Evolutionary conservation across 768 basidiomycete species (phyloP).

Genomic region (Mycena sanguinolenta): DNA sequence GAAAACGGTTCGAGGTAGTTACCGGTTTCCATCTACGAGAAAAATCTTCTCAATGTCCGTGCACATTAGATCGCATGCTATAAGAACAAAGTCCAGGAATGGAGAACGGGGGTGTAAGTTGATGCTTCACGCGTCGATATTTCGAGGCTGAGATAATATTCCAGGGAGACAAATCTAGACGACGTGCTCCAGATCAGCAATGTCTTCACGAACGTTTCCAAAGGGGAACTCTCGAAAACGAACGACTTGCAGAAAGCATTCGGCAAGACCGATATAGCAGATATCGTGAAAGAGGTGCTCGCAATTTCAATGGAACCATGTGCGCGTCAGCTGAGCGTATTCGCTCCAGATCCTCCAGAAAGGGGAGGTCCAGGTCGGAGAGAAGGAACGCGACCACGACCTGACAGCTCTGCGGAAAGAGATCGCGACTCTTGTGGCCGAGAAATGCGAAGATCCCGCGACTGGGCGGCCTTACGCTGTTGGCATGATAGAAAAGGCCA

Average conservation of each 20-base stretch:
- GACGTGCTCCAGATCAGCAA: slow-evolving; percentile 97
- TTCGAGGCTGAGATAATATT: background rate
- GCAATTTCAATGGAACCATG: background rate
- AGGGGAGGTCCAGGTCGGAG: slow-evolving; percentile 96
- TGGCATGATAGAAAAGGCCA: slow-evolving; percentile 97
- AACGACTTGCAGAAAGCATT: slow-evolving; percentile 95
- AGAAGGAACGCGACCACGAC: slow-evolving; percentile 96
- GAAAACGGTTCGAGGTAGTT: slow-evolving; percentile 95
- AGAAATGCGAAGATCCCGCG: slow-evolving; percentile 94
- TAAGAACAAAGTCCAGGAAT: slow-evolving; percentile 99
- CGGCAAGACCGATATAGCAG: slow-evolving; percentile 76
- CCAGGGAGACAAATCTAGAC: slow-evolving; percentile 90
- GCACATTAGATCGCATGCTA: slow-evolving; percentile 90
- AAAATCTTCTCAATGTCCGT: background rate
- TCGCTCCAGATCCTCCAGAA: slow-evolving; percentile 86
- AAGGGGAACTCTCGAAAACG: slow-evolving; percentile 92
- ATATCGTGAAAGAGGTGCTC: slow-evolving; percentile 84
- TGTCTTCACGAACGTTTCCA: slow-evolving; percentile 96
- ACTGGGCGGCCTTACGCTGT: slow-evolving; percentile 93
- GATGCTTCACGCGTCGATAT: background rate
- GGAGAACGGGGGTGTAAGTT: slow-evolving; percentile 89
- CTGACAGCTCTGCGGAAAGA: slow-evolving; percentile 85
- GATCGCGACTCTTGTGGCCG: slow-evolving; percentile 93
- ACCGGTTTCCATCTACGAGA: background rate
- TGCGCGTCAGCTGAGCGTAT: slow-evolving; percentile 4